Evolutionary conservation across 257 asterid species (phyloP).

Genomic region (Linaria vulgaris): DNA sequence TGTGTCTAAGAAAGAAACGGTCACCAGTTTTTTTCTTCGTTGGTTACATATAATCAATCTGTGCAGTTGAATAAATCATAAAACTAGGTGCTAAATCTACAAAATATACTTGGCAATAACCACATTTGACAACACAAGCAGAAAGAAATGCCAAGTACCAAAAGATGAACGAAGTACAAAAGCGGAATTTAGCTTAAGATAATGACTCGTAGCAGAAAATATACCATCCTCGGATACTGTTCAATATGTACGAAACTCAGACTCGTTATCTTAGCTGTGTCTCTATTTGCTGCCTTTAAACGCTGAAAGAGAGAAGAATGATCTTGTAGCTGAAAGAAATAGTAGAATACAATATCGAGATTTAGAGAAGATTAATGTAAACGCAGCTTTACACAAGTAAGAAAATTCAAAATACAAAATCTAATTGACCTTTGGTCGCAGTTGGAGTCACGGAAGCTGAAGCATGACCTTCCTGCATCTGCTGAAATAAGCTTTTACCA

Average conservation of each 20-base stretch:
- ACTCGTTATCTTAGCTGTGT: conserved; percentile 30
- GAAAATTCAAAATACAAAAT: conserved; percentile 2
- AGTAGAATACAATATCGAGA: conserved; percentile 20
- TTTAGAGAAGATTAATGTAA: conserved; percentile 8
- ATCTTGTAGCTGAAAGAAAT: conserved; percentile 78
- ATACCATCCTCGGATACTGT: background rate
- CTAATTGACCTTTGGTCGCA: conserved; percentile 59
- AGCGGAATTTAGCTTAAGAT: conserved; percentile 18
- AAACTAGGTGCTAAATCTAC: conserved; percentile 34
- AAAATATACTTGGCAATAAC: conserved; percentile 21
- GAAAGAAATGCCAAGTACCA: conserved; percentile 16
- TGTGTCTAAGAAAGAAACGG: conserved; percentile 26
- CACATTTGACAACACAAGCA: conserved; percentile 22
- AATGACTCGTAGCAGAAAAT: conserved; percentile 1
- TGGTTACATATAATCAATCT: conserved; percentile 30
- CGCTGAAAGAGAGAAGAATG: conserved; percentile 99
- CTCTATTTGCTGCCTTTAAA: conserved; percentile 82
- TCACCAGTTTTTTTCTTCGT: conserved; percentile 10
- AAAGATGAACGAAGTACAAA: conserved; percentile 12
- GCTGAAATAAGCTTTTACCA: conserved; percentile 57
- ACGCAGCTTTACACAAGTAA: background rate
- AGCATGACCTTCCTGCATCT: conserved; percentile 61
- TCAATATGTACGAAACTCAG: conserved; percentile 9
- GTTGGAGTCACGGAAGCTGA: conserved; percentile 58
- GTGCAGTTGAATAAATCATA: conserved; percentile 17